These are phyloP conservation scores for Diaporthe ampelina DNA, from an alignment of 2,329 filamentous ascomycete species.

Conservation along the genomic window DNA sequence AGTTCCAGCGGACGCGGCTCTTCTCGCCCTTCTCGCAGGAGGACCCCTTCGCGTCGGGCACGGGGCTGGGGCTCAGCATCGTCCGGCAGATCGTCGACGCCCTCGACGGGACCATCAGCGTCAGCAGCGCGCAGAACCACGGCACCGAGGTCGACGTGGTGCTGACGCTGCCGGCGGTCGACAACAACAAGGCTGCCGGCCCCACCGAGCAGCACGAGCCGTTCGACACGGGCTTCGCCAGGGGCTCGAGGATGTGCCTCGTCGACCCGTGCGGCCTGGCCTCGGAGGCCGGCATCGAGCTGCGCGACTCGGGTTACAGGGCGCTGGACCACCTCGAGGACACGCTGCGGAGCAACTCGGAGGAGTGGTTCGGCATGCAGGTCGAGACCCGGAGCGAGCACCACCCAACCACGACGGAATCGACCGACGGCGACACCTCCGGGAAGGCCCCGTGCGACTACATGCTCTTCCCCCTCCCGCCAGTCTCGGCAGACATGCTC, in stretches of 20 bases:
- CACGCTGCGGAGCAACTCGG: conserved; percentile 49
- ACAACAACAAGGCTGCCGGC: no score
- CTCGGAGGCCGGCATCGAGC: neutral
- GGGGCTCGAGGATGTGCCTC: conserved; percentile 16
- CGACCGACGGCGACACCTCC: neutral
- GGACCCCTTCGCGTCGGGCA: conserved; percentile 69
- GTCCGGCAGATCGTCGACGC: conserved; percentile 72
- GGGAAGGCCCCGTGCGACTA: neutral
- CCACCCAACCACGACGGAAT: no score
- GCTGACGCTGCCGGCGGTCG: conserved; percentile 13
- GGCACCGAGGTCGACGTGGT: conserved; percentile 48
- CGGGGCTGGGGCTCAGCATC: conserved; percentile 75
- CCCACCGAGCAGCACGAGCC: neutral
- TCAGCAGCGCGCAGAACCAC: conserved; percentile 60
- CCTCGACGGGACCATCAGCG: conserved; percentile 69
- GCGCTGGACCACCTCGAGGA: conserved; percentile 46
- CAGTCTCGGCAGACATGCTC: conserved; percentile 43
- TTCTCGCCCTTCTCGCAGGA: conserved; percentile 77
- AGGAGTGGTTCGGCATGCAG: conserved; percentile 53
- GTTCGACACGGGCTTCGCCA: conserved; percentile 7
- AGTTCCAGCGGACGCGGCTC: conserved; percentile 71
- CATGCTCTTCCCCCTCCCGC: conserved; percentile 38
- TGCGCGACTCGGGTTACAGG: conserved; percentile 40
- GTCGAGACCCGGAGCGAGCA: conserved; percentile 43
- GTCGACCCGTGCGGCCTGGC: conserved; percentile 4